A percentile compares a stretch with the other conserved stretches of the same genome.
These are phyloP conservation scores for Porogramme epimiltina DNA, from an alignment of 1,284 basidiomycete genomes.

Conservation along the genomic window DNA sequence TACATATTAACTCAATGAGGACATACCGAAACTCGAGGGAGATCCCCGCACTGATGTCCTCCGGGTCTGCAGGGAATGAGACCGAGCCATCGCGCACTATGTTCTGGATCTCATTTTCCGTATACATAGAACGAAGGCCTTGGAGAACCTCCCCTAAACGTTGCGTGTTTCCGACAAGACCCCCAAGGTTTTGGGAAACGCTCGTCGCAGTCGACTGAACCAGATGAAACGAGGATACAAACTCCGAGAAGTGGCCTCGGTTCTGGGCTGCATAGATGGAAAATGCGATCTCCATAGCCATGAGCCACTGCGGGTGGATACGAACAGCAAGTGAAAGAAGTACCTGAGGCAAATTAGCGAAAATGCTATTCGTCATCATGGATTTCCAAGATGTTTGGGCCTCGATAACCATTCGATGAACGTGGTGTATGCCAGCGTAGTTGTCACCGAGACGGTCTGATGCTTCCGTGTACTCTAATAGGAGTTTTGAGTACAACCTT, in stretches of 20 bases:
- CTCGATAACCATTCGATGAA: not conserved
- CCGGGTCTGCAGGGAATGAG: constrained; percentile 64
- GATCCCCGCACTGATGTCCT: constrained; percentile 54
- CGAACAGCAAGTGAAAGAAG: constrained; percentile 2
- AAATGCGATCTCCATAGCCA: constrained; percentile 58
- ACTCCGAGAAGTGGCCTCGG: constrained; percentile 68
- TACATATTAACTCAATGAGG: not conserved
- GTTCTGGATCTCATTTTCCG: constrained; percentile 62
- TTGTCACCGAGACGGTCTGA: not conserved
- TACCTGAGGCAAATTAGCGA: constrained; percentile 67
- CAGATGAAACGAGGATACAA: constrained; percentile 69
- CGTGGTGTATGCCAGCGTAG: not conserved
- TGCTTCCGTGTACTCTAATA: not conserved
- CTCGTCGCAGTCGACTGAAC: constrained; percentile 59
- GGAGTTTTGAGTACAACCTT: not conserved
- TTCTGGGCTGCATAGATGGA: constrained; percentile 70
- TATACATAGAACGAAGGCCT: constrained; percentile 28
- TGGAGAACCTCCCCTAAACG: constrained; percentile 59
- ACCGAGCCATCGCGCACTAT: constrained; percentile 53
- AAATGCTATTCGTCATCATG: constrained; percentile 27
- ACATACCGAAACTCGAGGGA: constrained; percentile 65
- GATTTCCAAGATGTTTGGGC: not conserved
- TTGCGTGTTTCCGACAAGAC: constrained; percentile 54
- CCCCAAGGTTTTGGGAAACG: constrained; percentile 55
- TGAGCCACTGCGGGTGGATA: not conserved